Evolutionary conservation across 2,329 filamentous ascomycete genomes (phyloP), one percentile per base, ranked within the genome.

Genomic region (Orbilia oligospora): DNA sequence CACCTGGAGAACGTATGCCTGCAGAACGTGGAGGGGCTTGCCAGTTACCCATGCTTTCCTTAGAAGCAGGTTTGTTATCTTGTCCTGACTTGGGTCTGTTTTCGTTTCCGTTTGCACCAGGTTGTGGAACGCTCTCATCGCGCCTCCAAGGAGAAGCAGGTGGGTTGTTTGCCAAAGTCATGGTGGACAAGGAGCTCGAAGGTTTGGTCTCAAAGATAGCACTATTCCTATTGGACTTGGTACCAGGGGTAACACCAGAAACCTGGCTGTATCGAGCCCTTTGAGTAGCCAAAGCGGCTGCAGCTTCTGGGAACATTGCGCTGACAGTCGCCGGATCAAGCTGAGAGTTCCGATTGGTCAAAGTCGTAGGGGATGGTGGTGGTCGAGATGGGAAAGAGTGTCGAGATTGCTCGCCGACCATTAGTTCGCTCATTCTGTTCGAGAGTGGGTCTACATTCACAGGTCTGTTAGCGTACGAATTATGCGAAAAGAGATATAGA

Each of bases 221-320:
- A 84, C 95, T 98, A 86, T 97, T 98, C 76, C 96, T 91, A 87
- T 97, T 97, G 22, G 96, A 97, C 65, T 81, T 82, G 9, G 81
- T 80, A 5, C 80, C 81, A 2, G 94, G 94, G 22, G 91, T 91
- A 80, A 94, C 93, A 76, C 95, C 96, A 3, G 94, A 97, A 84
- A 97, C 93, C 84, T 97, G 94, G 18, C 94, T 97, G 83, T 97
- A 98, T 84, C 97, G 97, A 75, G 94, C 95, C 87, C 97, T 97
- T 85, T 99, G 95, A 79, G 96, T 97, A 27, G 95, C 95, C 84
- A 99, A 98, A n/a, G 96, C 96, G 49, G 95, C 95, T 14, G 96
- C 96, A 53, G 96, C 96, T 86, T 99, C 96, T 5, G 96, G 96
- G 84, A 99, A 99, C 96, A 99, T 98, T 82, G 93, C 94, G 85